Percentiles rank a stretch among this genome's conserved stretches.
Conservation (phyloP, 768 basidiomycete genomes). For the Phallus indusiatus region DNA sequence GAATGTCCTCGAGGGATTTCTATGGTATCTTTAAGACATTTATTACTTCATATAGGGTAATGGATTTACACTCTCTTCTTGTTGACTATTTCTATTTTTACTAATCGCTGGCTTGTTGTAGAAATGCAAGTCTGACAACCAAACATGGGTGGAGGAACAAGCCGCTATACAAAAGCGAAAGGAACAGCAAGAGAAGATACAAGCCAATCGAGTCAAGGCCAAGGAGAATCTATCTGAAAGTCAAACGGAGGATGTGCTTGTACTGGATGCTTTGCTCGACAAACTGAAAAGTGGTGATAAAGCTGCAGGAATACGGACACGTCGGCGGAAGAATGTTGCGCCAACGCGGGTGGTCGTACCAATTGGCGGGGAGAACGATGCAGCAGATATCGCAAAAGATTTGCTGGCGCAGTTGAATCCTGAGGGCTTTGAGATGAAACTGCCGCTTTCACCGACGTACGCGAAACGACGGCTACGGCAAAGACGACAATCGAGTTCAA, state of each 20-base stretch:
- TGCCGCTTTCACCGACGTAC: slow-evolving; percentile 40
- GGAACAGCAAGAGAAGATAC: slow-evolving; percentile 55
- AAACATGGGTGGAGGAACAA: slow-evolving; percentile 62
- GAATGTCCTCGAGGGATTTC: slow-evolving; percentile 83
- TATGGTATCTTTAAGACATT: slow-evolving; percentile 98
- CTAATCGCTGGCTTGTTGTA: slow-evolving; percentile 22
- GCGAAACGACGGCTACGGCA: slow-evolving; percentile 22
- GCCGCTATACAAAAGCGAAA: slow-evolving; percentile 58
- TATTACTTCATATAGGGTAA: slow-evolving; percentile 81
- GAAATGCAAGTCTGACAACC: slow-evolving; percentile 87
- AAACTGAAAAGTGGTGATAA: slow-evolving; percentile 64
- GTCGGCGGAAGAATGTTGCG: slow-evolving; percentile 32
- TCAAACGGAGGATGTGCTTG: slow-evolving; percentile 38
- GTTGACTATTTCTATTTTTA: background rate
- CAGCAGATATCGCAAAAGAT: slow-evolving; percentile 55
- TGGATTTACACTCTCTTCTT: background rate
- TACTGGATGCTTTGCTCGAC: slow-evolving; percentile 63
- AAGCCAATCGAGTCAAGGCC: slow-evolving; percentile 38
- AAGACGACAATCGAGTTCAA: slow-evolving; percentile 14
- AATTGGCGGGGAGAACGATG: slow-evolving; percentile 27
- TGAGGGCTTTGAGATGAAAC: slow-evolving; percentile 45
- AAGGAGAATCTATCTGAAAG: slow-evolving; percentile 24
- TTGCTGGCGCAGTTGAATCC: slow-evolving; percentile 70
- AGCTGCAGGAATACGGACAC: slow-evolving; percentile 40
- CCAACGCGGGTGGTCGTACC: slow-evolving; percentile 26